Percentiles rank a stretch among this genome's conserved stretches.
Evolutionary conservation across 2,329 filamentous ascomycete species (phyloP).

Genomic region (Lomentospora prolificans): DNA sequence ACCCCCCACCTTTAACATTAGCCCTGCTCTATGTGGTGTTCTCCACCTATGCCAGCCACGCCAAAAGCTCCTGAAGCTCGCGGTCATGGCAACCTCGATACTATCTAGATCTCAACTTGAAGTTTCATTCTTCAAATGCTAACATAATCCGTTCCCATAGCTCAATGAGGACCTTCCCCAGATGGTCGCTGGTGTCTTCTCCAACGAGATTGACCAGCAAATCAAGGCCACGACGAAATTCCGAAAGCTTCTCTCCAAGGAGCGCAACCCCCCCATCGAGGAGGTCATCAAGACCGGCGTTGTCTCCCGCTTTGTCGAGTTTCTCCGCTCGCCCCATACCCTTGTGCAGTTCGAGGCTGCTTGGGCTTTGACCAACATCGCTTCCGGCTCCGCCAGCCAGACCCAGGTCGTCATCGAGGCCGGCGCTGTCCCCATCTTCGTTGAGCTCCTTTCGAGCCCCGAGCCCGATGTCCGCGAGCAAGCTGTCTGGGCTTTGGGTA

Average conservation of each 20-base stretch:
- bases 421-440: constrained; percentile 95
- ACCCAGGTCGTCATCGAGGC: constrained; percentile 99
- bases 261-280: constrained; percentile 97
- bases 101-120: no score
- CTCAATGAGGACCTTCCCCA: constrained; percentile 95
- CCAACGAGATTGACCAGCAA: constrained; percentile 94
- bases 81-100: no score
- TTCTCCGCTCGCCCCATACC: constrained; percentile 93
- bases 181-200: constrained; percentile 98
- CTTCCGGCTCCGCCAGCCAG: constrained; percentile 90
- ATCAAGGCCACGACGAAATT: constrained; percentile 98
- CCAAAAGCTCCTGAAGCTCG: no score
- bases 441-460: constrained; percentile 87
- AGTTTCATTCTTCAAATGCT: no score
- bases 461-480: constrained; percentile 98
- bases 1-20: neutral
- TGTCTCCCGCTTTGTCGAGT: constrained; percentile 94
- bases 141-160: constrained; percentile 52
- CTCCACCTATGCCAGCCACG: no score
- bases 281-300: constrained; percentile 99
- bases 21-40: neutral
- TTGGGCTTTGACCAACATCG: constrained; percentile 98
- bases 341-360: constrained; percentile 98
- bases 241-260: constrained; percentile 94
- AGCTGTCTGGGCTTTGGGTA: constrained; percentile 95